Evolutionary conservation across 2,329 filamentous ascomycete genomes (phyloP).

Genomic region (Trichoderma sp.): DNA sequence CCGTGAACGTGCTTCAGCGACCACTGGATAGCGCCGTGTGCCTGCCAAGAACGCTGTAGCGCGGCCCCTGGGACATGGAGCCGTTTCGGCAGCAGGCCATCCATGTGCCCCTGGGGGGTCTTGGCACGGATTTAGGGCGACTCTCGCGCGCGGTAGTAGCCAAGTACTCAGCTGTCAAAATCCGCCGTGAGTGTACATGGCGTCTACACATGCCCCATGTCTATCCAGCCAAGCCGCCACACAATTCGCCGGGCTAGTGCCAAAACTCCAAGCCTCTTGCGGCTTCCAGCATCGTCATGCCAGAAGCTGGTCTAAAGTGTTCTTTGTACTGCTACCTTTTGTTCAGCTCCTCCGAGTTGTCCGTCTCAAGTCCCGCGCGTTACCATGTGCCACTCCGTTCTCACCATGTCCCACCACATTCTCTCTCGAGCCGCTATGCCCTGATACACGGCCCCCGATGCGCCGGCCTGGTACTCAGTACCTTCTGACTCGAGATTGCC

Average conservation of each 20-base stretch:
- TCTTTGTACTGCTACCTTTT: neutral
- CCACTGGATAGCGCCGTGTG: slow-evolving; percentile 10
- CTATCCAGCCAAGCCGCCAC: neutral
- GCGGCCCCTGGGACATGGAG: slow-evolving; percentile 4
- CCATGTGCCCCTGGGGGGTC: slow-evolving; percentile 12
- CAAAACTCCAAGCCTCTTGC: neutral
- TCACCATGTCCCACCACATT: neutral
- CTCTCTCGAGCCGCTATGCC: neutral
- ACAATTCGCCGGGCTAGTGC: neutral
- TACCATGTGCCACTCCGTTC: neutral
- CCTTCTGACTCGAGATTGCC: slow-evolving; percentile 4
- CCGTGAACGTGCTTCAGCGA: slow-evolving; percentile 2
- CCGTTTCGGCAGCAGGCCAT: slow-evolving; percentile 18
- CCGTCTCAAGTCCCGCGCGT: neutral
- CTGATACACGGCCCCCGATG: neutral
- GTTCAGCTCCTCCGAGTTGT: neutral
- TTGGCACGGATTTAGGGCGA: neutral
- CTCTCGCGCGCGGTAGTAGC: neutral
- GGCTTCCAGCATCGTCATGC: neutral
- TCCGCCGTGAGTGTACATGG: neutral
- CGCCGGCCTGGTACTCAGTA: neutral
- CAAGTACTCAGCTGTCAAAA: neutral
- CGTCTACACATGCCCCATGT: neutral
- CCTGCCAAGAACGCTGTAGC: slow-evolving; percentile 19
- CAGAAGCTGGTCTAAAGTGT: neutral